Percentiles rank a stretch among this genome's conserved stretches.
Evolutionary conservation across 2,329 filamentous ascomycete species (phyloP).

Genomic region (Pseudogymnoascus sp.): DNA sequence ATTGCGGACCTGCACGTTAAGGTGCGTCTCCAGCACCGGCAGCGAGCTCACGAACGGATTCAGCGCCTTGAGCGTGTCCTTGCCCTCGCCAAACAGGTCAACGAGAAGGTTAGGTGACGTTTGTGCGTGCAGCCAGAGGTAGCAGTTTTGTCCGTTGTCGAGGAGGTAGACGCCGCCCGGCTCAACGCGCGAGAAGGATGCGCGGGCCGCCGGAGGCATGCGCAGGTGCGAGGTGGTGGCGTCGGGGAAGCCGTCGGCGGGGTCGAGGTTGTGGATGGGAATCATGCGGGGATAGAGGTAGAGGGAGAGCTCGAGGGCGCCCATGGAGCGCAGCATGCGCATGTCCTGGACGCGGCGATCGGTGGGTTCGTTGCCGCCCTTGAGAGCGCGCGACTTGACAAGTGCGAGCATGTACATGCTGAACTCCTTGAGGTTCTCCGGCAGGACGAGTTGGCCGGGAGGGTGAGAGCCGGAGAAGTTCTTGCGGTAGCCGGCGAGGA

Average conservation of each 20-base stretch:
- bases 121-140: conserved; percentile 87
- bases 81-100: conserved; percentile 80
- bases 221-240: conserved; percentile 74
- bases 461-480: conserved; percentile 80
- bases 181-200: conserved; percentile 82
- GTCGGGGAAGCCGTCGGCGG: conserved; percentile 88
- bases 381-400: conserved; percentile 86
- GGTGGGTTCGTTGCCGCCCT: conserved; percentile 82
- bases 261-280: conserved; percentile 79
- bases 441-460: conserved; percentile 86
- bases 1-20: conserved; percentile 93
- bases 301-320: conserved; percentile 73
- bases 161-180: conserved; percentile 90
- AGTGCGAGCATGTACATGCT: conserved; percentile 91
- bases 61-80: conserved; percentile 62
- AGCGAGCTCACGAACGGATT: conserved; percentile 75
- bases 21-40: conserved; percentile 79
- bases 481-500: conserved; percentile 86
- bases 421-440: conserved; percentile 92
- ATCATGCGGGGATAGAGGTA: conserved; percentile 96
- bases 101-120: conserved; percentile 86
- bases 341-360: conserved; percentile 89
- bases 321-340: conserved; percentile 83
- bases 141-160: conserved; percentile 86
- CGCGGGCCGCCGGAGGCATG: conserved; percentile 72